phyloP scores from a whole-genome alignment of 139 green algal species.

The Dunaliella sp. region DNA sequence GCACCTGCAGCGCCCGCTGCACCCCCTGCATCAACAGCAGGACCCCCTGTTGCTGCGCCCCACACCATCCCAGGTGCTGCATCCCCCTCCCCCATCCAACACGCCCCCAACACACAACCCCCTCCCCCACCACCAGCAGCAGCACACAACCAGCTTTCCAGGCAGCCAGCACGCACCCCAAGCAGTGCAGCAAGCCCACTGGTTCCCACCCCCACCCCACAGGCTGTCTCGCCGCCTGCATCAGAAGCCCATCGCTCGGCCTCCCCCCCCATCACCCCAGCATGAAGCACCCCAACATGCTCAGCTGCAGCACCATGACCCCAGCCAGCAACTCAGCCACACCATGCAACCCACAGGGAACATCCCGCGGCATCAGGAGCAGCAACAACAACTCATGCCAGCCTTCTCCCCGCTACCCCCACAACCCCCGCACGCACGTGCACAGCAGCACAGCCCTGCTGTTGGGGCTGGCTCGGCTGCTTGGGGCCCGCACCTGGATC shows the following conservation, averaged over 20 bases:
- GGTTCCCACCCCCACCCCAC: not conserved
- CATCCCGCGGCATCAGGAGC: not conserved
- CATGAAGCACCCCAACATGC: not conserved
- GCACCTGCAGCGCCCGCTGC: not conserved
- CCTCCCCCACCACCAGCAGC: not conserved
- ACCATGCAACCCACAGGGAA: too few relatives aligned
- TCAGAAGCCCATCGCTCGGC: not conserved
- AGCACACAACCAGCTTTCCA: not conserved
- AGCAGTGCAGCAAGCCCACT: not conserved
- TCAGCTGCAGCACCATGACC: not conserved
- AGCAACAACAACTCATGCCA: not conserved
- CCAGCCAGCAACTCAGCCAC: too few relatives aligned
- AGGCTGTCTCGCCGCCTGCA: not conserved
- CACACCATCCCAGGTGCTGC: not conserved
- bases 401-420: too few relatives aligned
- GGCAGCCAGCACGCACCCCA: not conserved
- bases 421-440: too few relatives aligned
- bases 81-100: not conserved
- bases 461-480: too few relatives aligned
- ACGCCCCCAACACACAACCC: not conserved
- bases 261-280: not conserved
- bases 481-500: not conserved
- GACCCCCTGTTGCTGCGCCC: not conserved
- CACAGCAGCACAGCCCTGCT: too few relatives aligned
- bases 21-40: too few relatives aligned